Base-by-base conservation (phyloP, 2,329 filamentous ascomycete genomes). In the Cladosporium cucumerinum region DNA sequence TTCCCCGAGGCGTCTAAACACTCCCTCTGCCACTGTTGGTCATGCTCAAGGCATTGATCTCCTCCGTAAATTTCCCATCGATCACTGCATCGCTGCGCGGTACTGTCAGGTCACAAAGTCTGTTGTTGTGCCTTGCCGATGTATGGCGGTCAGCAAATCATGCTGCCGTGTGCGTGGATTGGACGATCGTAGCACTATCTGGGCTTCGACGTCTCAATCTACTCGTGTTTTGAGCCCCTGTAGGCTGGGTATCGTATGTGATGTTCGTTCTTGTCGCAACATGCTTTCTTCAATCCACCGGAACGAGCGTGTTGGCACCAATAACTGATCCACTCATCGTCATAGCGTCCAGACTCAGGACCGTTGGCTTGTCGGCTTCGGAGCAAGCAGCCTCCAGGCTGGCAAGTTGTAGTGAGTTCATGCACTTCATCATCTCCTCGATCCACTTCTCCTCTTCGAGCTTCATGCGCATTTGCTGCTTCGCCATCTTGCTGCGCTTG, bases 371-470 rank as follows among this genome's bases (percentile, higher is more conserved):
- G 32, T 51, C 46, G 30, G 48, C 25, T 32, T 46, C 32, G 30
- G 57, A 46, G 28, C 51, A 49, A 43, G 34, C 65, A 57, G 23
- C 64, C 57, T 59, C 61, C 62, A 36, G 60, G 57, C 36, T 68
- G 8, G 51, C 52, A 36, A 57, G 25, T 21, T 64, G 68, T 21
- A 79, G 48, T 23, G 72, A 72, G 16, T 77, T 78, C 77, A 64
- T 58, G 30, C 79, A 81, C 71, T 77, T 69, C 26, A 79, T 78
- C 58, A 80, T 74, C 25, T 78, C 71, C 39, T 78, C 71, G 69
- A 82, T 76, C 68, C 80, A 74, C 62, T 77, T 74, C 26, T 78
- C 72, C 69, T 82, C 79, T 64, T 82, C 81, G 1, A 73, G 68
- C 64, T 80, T 72, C 66, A 83, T 72, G 52, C 76, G 72, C 67